Evolutionary conservation across 2,329 filamentous ascomycete species (phyloP), one percentile per base, ranked within the genome.

Genomic region (Ampelomyces quisqualis): DNA sequence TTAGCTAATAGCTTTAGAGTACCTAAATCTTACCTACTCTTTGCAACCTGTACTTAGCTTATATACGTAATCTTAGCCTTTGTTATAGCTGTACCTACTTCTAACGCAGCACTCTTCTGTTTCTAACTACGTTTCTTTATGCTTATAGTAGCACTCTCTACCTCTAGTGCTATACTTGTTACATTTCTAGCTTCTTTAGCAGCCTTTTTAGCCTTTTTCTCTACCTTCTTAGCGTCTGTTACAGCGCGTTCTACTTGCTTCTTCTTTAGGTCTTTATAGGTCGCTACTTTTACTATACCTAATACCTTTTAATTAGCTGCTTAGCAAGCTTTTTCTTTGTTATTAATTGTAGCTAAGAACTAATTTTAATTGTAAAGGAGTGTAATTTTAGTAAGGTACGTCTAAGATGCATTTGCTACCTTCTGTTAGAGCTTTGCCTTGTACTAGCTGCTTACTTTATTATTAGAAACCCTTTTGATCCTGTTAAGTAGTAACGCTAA

Each of bases 331-430:
- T 42, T 43, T 29, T 45, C 46, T 47, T 64, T 49, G 38, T 62
- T 56, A 34, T 65, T 62, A 8, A 58, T 54, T 40, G 48, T 44
- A 28, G 43, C 38, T 27, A 68, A 51, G 43, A 63, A 51, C 27
- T 45, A 19, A 39, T 59, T 62, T 40, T 52, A 38, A 38, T 67
- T 47, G 32, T 60, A 30, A 29, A 57, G 53, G 17, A 67, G 51
- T 33, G 53, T 46, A 43, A 35, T 18, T 38, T 56, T 19, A 15
- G 55, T 52, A 47, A 59, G 52, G n/a, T 39, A 57, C 23, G 37
- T 53, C 47, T 59, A 22, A 44, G 55, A 48, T 26, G 62, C 59
- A 38, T 49, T 54, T 8, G 40, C 34, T 9, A 53, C 47, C 39
- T 53, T 57, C 35, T 47, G 30, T 24, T 45, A 27, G n/a, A 49